Percentiles rank a stretch among this genome's conserved stretches.
These are phyloP conservation scores for Passiflora organensis DNA, from an alignment of 345 rosid genomes.

Conservation along the genomic window DNA sequence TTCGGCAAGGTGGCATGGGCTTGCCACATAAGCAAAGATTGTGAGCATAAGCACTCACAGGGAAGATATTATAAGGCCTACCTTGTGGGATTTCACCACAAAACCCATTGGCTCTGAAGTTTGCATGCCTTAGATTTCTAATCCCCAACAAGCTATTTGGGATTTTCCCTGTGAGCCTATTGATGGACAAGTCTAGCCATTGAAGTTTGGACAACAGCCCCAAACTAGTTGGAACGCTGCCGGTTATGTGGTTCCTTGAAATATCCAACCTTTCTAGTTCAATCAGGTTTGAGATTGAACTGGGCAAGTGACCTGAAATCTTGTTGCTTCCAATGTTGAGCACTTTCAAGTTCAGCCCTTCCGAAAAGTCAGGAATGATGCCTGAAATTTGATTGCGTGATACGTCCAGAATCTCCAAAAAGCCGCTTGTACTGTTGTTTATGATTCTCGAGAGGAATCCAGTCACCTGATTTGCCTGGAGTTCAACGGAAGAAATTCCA, in stretches of 20 bases:
- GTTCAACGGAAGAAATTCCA: conserved; percentile 49
- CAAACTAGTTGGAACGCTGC: conserved; percentile 55
- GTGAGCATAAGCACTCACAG: conserved; percentile 78
- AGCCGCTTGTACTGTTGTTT: conserved; percentile 66
- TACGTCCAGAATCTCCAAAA: conserved; percentile 60
- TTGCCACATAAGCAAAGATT: conserved; percentile 90
- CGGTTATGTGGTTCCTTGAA: conserved; percentile 67
- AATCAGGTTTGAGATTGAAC: conserved; percentile 65
- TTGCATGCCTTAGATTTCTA: conserved; percentile 51
- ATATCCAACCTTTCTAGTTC: conserved; percentile 60
- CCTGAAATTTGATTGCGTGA: conserved; percentile 67
- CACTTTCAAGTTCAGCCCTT: conserved; percentile 56
- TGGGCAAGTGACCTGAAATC: conserved; percentile 67
- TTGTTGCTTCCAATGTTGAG: conserved; percentile 72
- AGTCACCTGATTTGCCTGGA: conserved; percentile 57
- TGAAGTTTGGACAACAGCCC: conserved; percentile 54
- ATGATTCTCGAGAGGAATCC: conserved; percentile 66
- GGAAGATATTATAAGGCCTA: conserved; percentile 75
- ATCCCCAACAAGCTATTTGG: conserved; percentile 62
- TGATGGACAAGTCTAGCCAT: conserved; percentile 81
- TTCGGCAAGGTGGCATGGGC: conserved; percentile 74
- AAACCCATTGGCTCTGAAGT: conserved; percentile 79
- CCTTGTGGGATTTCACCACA: conserved; percentile 92
- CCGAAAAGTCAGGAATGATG: conserved; percentile 52
- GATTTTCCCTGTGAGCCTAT: conserved; percentile 59